Conservation (phyloP, 2,329 filamentous ascomycete species). For the Bipolaris gigantea region DNA sequence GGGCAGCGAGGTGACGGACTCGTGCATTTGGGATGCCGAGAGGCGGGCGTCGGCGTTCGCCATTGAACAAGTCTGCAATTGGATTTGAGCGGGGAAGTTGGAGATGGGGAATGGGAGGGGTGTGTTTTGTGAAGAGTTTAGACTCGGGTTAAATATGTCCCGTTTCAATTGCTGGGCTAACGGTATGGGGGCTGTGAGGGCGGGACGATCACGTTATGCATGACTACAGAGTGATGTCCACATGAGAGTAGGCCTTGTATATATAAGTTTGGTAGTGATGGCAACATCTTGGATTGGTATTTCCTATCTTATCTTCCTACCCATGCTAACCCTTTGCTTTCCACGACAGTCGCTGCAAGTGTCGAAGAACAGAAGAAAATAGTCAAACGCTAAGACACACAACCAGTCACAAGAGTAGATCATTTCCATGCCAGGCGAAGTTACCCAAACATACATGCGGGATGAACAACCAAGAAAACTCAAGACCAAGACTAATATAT, state of each 20-base stretch:
- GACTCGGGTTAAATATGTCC: too few species aligned
- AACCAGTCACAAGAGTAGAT: slow-evolving; percentile 1
- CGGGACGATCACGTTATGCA: not conserved
- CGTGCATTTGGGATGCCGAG: not conserved
- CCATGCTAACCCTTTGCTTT: not conserved
- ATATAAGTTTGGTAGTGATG: slow-evolving; percentile 14
- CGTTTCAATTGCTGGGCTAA: not conserved
- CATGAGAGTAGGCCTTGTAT: not conserved
- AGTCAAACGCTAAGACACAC: slow-evolving; percentile 1
- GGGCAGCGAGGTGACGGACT: not conserved
- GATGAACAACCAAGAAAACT: not conserved
- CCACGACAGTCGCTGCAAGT: not conserved
- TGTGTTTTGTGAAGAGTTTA: too few species aligned
- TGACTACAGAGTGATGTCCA: not conserved
- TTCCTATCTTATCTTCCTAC: not conserved
- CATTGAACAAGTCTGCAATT: not conserved
- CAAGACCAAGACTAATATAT: not conserved
- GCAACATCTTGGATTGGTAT: not conserved
- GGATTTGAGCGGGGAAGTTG: not conserved
- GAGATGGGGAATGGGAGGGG: not conserved
- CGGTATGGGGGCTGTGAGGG: not conserved
- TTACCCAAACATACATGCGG: not conserved
- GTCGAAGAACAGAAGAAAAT: slow-evolving; percentile 1
- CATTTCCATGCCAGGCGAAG: not conserved
- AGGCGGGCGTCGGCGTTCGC: not conserved